These are phyloP conservation scores for Bryoerythrophyllum caledonicum DNA, from an alignment of 225 moss, liverwort and hornwort species.

Conservation along the genomic window DNA sequence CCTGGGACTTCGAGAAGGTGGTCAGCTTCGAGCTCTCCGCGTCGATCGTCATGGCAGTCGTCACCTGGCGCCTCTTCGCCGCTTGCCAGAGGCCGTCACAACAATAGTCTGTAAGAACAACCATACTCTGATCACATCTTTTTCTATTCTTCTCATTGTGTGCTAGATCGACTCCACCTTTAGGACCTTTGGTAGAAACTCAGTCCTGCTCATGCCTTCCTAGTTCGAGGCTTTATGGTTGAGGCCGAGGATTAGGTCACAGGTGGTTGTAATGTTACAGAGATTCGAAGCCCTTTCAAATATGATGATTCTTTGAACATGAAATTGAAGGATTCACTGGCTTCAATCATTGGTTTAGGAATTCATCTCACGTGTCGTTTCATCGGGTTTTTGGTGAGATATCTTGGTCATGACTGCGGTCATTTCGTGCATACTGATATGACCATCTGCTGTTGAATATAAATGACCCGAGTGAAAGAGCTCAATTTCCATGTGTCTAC, in stretches of 20 bases:
- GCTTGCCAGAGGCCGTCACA: slow-evolving; percentile 38
- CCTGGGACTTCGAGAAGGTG: slow-evolving; percentile 68
- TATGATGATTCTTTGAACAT: slow-evolving; percentile 33
- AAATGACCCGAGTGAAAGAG: neutral
- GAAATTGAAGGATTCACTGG: neutral
- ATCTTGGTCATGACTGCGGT: neutral
- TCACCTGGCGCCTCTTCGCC: slow-evolving; percentile 67
- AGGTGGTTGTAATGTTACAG: neutral
- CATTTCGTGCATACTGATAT: neutral
- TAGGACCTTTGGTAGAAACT: neutral
- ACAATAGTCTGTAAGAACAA: slow-evolving; percentile 1
- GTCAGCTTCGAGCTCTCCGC: slow-evolving; percentile 67
- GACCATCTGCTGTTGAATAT: neutral
- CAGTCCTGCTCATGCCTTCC: neutral
- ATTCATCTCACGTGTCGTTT: neutral
- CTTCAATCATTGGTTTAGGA: neutral
- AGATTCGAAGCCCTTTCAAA: neutral
- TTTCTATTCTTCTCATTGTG: neutral
- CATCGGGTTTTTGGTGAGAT: neutral
- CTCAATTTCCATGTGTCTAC: neutral
- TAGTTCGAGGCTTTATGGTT: neutral
- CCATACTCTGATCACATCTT: neutral
- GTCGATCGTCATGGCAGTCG: slow-evolving; percentile 58
- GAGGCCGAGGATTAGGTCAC: slow-evolving; percentile 1
- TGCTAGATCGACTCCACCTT: neutral